Evolutionary conservation across 768 basidiomycete genomes (phyloP).

Genomic region (Phanerochaete carnosa): DNA sequence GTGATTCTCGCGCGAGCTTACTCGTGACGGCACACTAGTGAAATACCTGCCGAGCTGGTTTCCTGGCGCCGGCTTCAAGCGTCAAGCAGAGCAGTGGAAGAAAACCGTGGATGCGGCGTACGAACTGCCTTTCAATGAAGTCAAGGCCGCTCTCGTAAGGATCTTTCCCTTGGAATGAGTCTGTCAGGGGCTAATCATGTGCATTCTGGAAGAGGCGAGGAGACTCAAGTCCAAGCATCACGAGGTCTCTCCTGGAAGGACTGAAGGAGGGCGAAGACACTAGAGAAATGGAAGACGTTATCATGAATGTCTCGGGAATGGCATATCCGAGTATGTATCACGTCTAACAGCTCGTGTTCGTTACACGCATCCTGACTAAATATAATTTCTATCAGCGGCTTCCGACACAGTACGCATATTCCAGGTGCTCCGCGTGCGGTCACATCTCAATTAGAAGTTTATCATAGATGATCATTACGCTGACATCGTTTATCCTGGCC

Average conservation of each 20-base stretch:
- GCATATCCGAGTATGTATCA: not conserved
- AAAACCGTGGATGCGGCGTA: slow-evolving; percentile 17
- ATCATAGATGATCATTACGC: slow-evolving; percentile 9
- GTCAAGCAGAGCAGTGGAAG: not conserved
- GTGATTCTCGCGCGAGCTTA: no score
- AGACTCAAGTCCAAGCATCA: no score
- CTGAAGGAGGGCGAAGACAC: not conserved
- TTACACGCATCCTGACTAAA: no score
- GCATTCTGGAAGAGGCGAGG: no score
- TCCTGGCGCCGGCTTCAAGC: slow-evolving; percentile 20
- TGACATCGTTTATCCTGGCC: slow-evolving; percentile 15
- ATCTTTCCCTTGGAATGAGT: no score
- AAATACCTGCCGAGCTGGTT: slow-evolving; percentile 19
- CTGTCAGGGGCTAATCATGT: no score
- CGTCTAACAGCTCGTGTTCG: no score
- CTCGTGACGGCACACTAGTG: slow-evolving; percentile 4
- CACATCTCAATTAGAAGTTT: slow-evolving; percentile 10
- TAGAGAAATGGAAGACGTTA: not conserved
- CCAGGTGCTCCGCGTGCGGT: slow-evolving; percentile 11
- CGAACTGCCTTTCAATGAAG: slow-evolving; percentile 18
- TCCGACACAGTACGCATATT: not conserved
- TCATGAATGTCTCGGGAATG: not conserved
- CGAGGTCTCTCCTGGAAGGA: no score
- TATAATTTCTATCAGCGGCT: not conserved
- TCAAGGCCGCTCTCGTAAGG: not conserved